Base-by-base conservation (phyloP, 2,329 filamentous ascomycete species). In the Epichloe amarillans region DNA sequence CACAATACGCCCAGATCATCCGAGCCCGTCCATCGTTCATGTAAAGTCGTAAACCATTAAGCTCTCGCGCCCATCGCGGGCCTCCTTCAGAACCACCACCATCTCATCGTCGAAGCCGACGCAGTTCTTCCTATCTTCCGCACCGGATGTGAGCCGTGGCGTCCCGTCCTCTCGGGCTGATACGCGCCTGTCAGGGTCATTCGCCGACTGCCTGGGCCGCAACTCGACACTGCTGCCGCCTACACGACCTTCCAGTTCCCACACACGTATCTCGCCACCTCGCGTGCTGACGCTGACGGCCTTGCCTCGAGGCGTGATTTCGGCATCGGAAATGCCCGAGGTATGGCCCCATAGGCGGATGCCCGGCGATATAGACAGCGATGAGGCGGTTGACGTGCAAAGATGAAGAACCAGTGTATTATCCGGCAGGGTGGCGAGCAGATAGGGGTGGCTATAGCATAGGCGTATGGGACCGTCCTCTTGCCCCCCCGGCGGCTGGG, bases 91-190 rank as follows among this genome's bases (percentile, higher is more conserved):
- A 41, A 95, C 80, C 54, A 95, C 83, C n/a, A 95, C 86, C 69
- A 88, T 88, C 66, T 95, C 87, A 42, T 95, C 88, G 60, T 95
- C 88, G 60, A 95, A 95, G 0, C 87, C 88, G 8, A 95, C 81
- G 79, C 85, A 91, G 48, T 77, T 77, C 53, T 73, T 69, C 46
- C 68, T 65, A 52, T 74, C 73, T 37, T 76, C 70, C 64, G 69
- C 69, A 39, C 63, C 60, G 23, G 39, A 48, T 11, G 45, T 37
- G 14, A 49, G 49, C 8, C 35, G 11, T 5, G 50, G n/a, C 8
- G 38, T 30, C 10, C n/a, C 26, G 26, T 23, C 33, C 5, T 46
- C 52, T 33, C 53, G 50, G 5, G 41, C 53, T 4, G 53, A 52
- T 35, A 51, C 57, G 35, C 57, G 57, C 37, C 53, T 56, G n/a